A percentile compares a stretch with the other conserved stretches of the same genome.
Evolutionary conservation across 1,139 yeast species (phyloP).

Genomic region (Candida sanyaensis): DNA sequence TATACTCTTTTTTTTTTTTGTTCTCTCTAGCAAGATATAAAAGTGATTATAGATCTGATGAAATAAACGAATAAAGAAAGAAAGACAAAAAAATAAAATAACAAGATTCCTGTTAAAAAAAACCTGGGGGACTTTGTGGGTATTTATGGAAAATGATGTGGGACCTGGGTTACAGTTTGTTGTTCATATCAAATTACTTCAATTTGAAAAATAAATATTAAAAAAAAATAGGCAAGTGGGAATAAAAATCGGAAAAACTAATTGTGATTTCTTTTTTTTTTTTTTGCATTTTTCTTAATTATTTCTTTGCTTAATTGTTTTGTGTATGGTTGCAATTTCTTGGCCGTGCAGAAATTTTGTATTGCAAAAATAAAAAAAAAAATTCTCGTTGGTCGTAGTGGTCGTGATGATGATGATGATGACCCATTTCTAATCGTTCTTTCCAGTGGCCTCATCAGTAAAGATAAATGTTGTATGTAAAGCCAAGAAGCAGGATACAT

Average conservation of each 20-base stretch:
- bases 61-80: not conserved
- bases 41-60: constrained; percentile 1
- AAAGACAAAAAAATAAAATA: not conserved
- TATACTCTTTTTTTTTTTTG: not conserved
- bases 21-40: not conserved
- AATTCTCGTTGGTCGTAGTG: not conserved
- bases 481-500: too few species aligned
- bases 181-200: constrained; percentile 1
- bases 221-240: not conserved
- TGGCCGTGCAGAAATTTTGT: not conserved
- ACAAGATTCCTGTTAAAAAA: not conserved
- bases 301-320: not conserved
- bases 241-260: not conserved
- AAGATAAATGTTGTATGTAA: too few species aligned
- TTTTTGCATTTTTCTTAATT: not conserved
- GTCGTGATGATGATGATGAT: too few species aligned
- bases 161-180: not conserved
- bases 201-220: not conserved
- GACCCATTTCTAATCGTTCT: too few species aligned
- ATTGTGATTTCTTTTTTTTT: constrained; percentile 1
- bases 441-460: too few species aligned
- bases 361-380: constrained; percentile 1
- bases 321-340: constrained; percentile 2
- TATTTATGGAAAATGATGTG: constrained; percentile 3
- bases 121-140: constrained; percentile 3